phyloP scores from a whole-genome alignment of 2,329 filamentous ascomycete species.

The Xylariaceae sp. region DNA sequence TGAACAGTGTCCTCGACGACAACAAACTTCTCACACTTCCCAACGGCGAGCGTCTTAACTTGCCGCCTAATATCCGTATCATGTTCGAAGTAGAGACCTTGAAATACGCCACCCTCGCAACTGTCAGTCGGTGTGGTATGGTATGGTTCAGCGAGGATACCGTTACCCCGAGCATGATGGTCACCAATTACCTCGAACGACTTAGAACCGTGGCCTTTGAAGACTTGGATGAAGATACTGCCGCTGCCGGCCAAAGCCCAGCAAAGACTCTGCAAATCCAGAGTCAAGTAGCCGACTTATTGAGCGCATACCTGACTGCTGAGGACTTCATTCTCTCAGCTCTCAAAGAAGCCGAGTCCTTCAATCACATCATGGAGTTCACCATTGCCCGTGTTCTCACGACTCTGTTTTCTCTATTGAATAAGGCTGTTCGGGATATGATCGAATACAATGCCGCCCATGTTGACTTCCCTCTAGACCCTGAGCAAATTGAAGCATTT shows the following conservation, averaged over 20 bases:
- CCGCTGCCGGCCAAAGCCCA: conserved; percentile 73
- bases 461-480: conserved; percentile 87
- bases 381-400: conserved; percentile 87
- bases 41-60: conserved; percentile 94
- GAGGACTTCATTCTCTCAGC: conserved; percentile 82
- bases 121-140: conserved; percentile 99
- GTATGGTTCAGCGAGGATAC: conserved; percentile 99
- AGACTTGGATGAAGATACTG: conserved; percentile 90
- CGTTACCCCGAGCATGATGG: conserved; percentile 90
- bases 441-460: conserved; percentile 97
- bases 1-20: conserved; percentile 99
- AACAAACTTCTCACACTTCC: conserved; percentile 97
- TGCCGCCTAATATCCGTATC: conserved; percentile 93
- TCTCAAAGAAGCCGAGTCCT: conserved; percentile 73
- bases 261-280: conserved; percentile 81
- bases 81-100: conserved; percentile 99
- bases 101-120: conserved; percentile 95
- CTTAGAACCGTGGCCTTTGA: conserved; percentile 86
- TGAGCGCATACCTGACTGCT: conserved; percentile 73
- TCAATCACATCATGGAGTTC: conserved; percentile 98
- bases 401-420: conserved; percentile 92
- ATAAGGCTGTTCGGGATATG: conserved; percentile 88
- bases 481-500: conserved; percentile 86
- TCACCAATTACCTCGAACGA: conserved; percentile 84
- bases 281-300: conserved; percentile 74